phyloP scores from a whole-genome alignment of 305 asterid species.

The Solanum hybrid region DNA sequence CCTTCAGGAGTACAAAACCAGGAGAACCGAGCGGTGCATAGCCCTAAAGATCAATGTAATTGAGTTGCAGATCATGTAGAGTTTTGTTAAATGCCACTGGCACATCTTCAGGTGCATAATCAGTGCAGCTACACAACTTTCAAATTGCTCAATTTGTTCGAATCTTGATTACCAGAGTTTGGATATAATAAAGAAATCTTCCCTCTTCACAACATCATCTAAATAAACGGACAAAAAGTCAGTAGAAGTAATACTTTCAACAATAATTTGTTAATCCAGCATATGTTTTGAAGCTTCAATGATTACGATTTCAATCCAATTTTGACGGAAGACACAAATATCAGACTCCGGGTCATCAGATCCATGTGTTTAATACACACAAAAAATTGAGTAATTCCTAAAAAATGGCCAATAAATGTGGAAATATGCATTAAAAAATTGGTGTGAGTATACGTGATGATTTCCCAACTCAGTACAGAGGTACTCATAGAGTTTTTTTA shows the following conservation, averaged over 20 bases:
- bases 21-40: slow-evolving; percentile 62
- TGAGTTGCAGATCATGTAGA: slow-evolving; percentile 53
- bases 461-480: too few relatives aligned
- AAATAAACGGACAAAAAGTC: background rate
- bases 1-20: slow-evolving; percentile 39
- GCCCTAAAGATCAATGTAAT: slow-evolving; percentile 43
- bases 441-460: too few relatives aligned
- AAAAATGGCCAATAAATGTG: too few relatives aligned
- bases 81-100: slow-evolving; percentile 44
- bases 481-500: too few relatives aligned
- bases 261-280: background rate
- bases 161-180: slow-evolving; percentile 60
- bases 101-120: slow-evolving; percentile 58
- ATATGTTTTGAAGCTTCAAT: background rate
- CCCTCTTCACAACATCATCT: slow-evolving; percentile 63
- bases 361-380: too few relatives aligned
- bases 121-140: slow-evolving; percentile 30
- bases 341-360: too few relatives aligned
- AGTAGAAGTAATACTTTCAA: background rate
- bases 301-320: background rate
- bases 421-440: too few relatives aligned
- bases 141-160: background rate
- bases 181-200: slow-evolving; percentile 73
- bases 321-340: background rate
- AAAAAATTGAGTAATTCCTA: too few relatives aligned